phyloP scores from a whole-genome alignment of 2,329 filamentous ascomycete species.

The Clonostachys sp. region DNA sequence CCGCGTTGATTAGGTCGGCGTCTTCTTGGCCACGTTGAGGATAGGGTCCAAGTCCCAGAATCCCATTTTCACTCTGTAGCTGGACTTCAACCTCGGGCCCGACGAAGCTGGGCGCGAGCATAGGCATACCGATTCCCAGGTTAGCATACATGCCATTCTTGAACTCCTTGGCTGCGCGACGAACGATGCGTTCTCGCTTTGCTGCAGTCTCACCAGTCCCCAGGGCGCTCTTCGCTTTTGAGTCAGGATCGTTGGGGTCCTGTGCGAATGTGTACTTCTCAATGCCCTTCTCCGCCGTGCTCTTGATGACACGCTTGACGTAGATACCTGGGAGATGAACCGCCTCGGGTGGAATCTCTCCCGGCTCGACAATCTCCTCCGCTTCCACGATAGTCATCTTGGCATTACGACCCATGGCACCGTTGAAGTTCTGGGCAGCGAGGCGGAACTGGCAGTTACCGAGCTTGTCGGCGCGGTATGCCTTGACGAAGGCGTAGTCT shows the following conservation, averaged over 20 bases:
- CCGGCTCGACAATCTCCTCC: constrained; percentile 74
- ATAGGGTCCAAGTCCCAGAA: constrained; percentile 79
- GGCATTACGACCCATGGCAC: constrained; percentile 74
- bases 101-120: constrained; percentile 74
- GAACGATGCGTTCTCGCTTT: constrained; percentile 68
- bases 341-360: constrained; percentile 67
- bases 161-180: constrained; percentile 73
- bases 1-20: constrained; percentile 74
- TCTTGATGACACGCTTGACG: constrained; percentile 75
- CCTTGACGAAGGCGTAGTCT: constrained; percentile 73
- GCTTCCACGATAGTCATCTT: constrained; percentile 77
- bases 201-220: constrained; percentile 40
- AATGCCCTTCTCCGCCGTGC: constrained; percentile 66
- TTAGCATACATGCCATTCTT: constrained; percentile 79
- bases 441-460: constrained; percentile 80
- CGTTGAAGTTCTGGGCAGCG: constrained; percentile 69
- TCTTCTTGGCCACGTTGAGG: constrained; percentile 72
- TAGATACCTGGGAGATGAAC: constrained; percentile 80
- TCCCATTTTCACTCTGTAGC: constrained; percentile 83
- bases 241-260: constrained; percentile 49
- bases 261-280: constrained; percentile 37
- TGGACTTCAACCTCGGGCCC: constrained; percentile 67
- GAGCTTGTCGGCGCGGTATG: constrained; percentile 70
- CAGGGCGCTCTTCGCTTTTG: constrained; percentile 25
- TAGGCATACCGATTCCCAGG: constrained; percentile 77